phyloP scores from a whole-genome alignment of 2,329 filamentous ascomycete genomes.

The Pyrenophora tritici-repentis region DNA sequence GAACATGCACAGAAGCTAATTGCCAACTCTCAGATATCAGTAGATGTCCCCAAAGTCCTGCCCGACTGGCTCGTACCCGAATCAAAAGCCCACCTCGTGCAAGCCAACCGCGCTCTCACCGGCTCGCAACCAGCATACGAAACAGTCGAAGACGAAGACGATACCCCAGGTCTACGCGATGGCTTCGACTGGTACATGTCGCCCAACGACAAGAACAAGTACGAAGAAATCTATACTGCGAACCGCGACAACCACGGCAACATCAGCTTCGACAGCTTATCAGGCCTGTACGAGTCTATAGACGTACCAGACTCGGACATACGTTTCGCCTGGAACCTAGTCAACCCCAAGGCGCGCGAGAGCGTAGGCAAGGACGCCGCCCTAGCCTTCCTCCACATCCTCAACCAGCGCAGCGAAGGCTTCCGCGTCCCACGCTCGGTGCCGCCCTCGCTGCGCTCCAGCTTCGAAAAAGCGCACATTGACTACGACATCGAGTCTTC shows the following conservation, averaged over 20 bases:
- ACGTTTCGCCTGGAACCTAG: slow-evolving; percentile 92
- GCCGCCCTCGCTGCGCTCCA: slow-evolving; percentile 85
- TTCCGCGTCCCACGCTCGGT: slow-evolving; percentile 91
- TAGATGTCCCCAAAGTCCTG: slow-evolving; percentile 79
- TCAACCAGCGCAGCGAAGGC: slow-evolving; percentile 94
- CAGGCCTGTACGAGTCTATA: slow-evolving; percentile 78
- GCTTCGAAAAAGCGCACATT: slow-evolving; percentile 94
- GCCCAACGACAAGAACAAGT: slow-evolving; percentile 86
- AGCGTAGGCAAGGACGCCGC: slow-evolving; percentile 94
- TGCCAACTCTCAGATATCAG: slow-evolving; percentile 65
- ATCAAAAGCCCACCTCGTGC: slow-evolving; percentile 59
- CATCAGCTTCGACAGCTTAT: slow-evolving; percentile 71
- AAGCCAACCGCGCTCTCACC: slow-evolving; percentile 60
- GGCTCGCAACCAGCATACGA: slow-evolving; percentile 84
- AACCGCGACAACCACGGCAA: slow-evolving; percentile 88
- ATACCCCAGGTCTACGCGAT: slow-evolving; percentile 84
- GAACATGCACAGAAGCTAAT: slow-evolving; percentile 1
- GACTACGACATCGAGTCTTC: slow-evolving; percentile 90
- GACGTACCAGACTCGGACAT: slow-evolving; percentile 75
- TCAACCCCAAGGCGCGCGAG: slow-evolving; percentile 83
- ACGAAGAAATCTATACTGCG: slow-evolving; percentile 95
- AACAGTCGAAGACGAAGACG: slow-evolving; percentile 75
- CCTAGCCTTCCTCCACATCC: slow-evolving; percentile 92
- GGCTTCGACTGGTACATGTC: slow-evolving; percentile 99
- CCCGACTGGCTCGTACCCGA: slow-evolving; percentile 98